Evolutionary conservation across 164 flowering plant genomes (phyloP).

Genomic region (Magnolia changhungtana): DNA sequence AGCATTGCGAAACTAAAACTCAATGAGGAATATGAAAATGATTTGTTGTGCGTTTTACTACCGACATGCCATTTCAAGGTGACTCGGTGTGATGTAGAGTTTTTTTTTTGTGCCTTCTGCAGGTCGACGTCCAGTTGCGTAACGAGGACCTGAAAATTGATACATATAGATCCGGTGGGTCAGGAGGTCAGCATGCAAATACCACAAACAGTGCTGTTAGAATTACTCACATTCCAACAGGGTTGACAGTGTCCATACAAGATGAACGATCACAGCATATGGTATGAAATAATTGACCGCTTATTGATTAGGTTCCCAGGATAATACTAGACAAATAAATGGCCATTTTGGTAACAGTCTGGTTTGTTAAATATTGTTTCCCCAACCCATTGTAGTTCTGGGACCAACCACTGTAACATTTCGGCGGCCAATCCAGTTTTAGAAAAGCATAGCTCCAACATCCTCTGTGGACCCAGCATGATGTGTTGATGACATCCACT

Average conservation of each 20-base stretch:
- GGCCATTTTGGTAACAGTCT: too few species aligned
- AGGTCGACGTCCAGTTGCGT: conserved; percentile 92
- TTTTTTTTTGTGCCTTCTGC: conserved; percentile 7
- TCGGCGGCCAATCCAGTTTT: too few species aligned
- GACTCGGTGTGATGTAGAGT: not conserved
- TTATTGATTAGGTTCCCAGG: not conserved
- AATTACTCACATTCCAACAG: conserved; percentile 79
- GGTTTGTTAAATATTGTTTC: too few species aligned
- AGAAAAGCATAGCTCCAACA: too few species aligned
- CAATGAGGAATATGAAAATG: not conserved
- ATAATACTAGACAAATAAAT: too few species aligned
- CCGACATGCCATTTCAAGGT: not conserved
- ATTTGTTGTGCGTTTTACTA: not conserved
- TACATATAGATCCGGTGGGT: conserved; percentile 94
- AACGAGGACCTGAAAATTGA: conserved; percentile 88
- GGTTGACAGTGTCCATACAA: conserved; percentile 74
- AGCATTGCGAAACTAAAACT: too few species aligned
- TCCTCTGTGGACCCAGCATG: too few species aligned
- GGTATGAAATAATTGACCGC: conserved; percentile 26
- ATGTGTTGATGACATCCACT: too few species aligned
- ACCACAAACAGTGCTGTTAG: conserved; percentile 99
- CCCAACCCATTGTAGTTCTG: too few species aligned
- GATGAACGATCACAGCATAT: conserved; percentile 95
- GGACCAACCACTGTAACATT: too few species aligned
- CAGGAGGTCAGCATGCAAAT: conserved; percentile 99